phyloP scores from a whole-genome alignment of 208 protist genomes.

The Acanthamoeba lenticulata region DNA sequence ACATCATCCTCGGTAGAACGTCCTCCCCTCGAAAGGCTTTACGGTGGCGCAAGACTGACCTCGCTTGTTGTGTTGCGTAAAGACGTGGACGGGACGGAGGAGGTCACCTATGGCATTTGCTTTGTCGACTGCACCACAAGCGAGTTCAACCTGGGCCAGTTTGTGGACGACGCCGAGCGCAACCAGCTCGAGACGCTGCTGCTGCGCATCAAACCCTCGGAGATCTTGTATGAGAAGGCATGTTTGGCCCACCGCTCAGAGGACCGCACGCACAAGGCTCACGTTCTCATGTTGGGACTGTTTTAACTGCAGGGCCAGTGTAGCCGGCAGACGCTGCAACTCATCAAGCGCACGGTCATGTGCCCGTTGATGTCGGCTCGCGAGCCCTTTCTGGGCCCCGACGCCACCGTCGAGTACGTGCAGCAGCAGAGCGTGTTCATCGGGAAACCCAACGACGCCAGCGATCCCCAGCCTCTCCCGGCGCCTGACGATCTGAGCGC shows the following conservation, averaged over 20 bases:
- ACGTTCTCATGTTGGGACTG: too few species aligned
- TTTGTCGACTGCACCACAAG: constrained; percentile 79
- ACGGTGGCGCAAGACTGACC: too few species aligned
- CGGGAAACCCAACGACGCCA: background rate
- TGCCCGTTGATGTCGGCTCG: constrained; percentile 33
- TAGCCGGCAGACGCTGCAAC: constrained; percentile 29
- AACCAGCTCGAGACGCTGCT: constrained; percentile 78
- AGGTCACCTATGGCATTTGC: constrained; percentile 71
- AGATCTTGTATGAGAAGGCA: constrained; percentile 76
- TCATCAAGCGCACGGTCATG: constrained; percentile 50
- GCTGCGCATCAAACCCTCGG: constrained; percentile 72
- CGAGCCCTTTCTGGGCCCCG: background rate
- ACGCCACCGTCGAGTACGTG: constrained; percentile 11
- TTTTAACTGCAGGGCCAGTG: constrained; percentile 60
- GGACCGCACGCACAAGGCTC: too few species aligned
- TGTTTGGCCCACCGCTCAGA: too few species aligned
- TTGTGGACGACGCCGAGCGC: constrained; percentile 71
- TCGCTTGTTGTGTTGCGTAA: background rate
- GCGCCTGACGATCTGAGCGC: background rate
- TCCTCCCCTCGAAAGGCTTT: background rate
- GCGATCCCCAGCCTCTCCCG: background rate
- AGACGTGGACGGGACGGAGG: background rate
- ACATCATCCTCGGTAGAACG: background rate
- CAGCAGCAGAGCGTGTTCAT: constrained; percentile 12
- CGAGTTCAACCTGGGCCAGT: constrained; percentile 66